A percentile compares a stretch with the other conserved stretches of the same genome.
phyloP scores from a whole-genome alignment of 441 rosid species.

The Populus tomentosa region DNA sequence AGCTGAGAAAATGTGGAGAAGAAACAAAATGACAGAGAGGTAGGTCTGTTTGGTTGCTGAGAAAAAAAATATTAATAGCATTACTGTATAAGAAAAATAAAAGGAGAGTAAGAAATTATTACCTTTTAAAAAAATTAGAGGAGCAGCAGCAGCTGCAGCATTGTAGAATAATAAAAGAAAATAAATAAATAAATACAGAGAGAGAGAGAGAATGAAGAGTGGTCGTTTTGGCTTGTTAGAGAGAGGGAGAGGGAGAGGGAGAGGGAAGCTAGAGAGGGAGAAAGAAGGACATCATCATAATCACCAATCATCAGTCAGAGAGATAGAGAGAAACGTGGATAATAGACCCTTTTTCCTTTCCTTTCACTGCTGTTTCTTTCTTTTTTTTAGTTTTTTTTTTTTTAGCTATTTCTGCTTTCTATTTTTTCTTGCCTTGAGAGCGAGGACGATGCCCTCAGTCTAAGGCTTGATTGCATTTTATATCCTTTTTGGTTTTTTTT shows the following conservation, averaged over 20 bases:
- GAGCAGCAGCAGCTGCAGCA: background rate
- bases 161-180: background rate
- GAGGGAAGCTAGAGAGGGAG: conserved; percentile 2
- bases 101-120: background rate
- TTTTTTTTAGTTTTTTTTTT: background rate
- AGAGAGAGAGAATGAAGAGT: background rate
- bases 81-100: too few species aligned
- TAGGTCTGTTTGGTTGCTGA: background rate
- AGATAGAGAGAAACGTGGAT: background rate
- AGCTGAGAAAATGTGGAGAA: background rate
- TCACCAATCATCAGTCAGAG: background rate
- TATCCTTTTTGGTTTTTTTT: conserved; percentile 1
- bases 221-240: background rate
- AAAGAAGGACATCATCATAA: conserved; percentile 21
- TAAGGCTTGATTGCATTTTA: conserved; percentile 32
- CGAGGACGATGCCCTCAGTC: conserved; percentile 52
- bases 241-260: background rate
- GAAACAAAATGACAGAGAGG: too few species aligned
- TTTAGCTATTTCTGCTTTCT: background rate
- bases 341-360: background rate
- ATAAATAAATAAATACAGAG: background rate
- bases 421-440: conserved; percentile 48
- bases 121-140: background rate
- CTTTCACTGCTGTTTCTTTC: conserved; percentile 9
- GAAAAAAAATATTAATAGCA: background rate